Evolutionary conservation across 805 yeast genomes (phyloP), one percentile per base, ranked within the genome.

Genomic region (Starmerella ratchasimensis): DNA sequence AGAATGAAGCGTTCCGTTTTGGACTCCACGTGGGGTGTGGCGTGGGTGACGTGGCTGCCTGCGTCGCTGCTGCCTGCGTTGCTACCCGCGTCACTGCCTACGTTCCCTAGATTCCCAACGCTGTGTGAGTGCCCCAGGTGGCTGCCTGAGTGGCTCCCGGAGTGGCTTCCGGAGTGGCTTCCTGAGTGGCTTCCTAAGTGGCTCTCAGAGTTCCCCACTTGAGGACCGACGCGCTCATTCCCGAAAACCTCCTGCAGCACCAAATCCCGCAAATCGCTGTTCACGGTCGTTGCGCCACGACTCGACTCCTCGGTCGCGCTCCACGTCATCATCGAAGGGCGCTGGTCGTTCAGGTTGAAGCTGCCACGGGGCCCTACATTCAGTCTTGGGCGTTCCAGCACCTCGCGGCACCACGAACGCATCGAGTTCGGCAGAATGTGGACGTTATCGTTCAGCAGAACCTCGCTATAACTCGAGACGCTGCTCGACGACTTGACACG

Each of bases 401-500:
- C 16, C 13, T 34, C 40, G 14, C 35, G 37, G 33, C 46, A 37
- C 23, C 20, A 27, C 3, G 43, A 28, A 8, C 40, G 34, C 44
- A 82, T 57, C 3, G 84, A 75, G 39, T 76, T 78, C 0, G 97
- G 95, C 23, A 88, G 76, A 38, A 88, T 86, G 57, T 88, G 98
- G 41, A 72, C 76, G 57, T 88, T 88, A 52, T 88, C 97, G 55
- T 83, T 86, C 24, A 88, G 65, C 1, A 80, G 75, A n/a, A 88
- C 97, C 52, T 83, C 95, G 19, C 45, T 37, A 20, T 33, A 43
- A 16, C 50, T 36, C 5, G 33, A 28, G 7, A 42, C 21, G n/a
- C 42, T 31, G 3, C 88, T 80, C 9, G 73, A 64, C 5, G 44
- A 39, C 18, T 34, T 34, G 18, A 38, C 34, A 2, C 39, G 33